Evolutionary conservation across 2,329 filamentous ascomycete genomes (phyloP).

Genomic region (Fusarium sp.): DNA sequence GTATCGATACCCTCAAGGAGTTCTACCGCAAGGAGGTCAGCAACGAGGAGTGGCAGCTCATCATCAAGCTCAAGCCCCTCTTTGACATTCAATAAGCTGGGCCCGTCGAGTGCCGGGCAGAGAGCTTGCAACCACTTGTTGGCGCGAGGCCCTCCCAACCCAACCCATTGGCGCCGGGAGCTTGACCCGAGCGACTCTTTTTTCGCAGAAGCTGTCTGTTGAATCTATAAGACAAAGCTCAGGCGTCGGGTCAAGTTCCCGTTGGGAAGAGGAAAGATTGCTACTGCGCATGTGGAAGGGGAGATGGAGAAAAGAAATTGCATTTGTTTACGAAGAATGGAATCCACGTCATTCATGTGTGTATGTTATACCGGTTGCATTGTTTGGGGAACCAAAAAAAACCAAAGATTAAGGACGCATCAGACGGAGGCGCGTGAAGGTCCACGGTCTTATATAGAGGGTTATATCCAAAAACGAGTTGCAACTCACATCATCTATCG

Average conservation of each 20-base stretch:
- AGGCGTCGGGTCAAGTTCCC: constrained; percentile 5
- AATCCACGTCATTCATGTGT: not conserved
- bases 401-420: constrained; percentile 11
- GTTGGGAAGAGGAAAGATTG: not conserved
- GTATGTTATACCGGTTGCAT: constrained; percentile 20
- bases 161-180: constrained; percentile 15
- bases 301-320: constrained; percentile 21
- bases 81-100: constrained; percentile 81
- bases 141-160: not conserved
- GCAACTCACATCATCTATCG: constrained; percentile 3
- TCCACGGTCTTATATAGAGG: constrained; percentile 14
- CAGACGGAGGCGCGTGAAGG: not conserved
- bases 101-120: not conserved
- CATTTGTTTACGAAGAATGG: not conserved
- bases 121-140: not conserved
- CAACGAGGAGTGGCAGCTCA: constrained; percentile 93
- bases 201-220: not conserved
- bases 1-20: constrained; percentile 95
- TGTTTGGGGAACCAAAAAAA: constrained; percentile 6
- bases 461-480: constrained; percentile 16
- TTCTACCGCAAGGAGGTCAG: constrained; percentile 89
- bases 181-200: not conserved
- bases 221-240: not conserved
- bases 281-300: not conserved
- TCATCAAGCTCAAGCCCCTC: constrained; percentile 93